Conservation (phyloP, 208 protist genomes). For the Leishmania martiniquensis region DNA sequence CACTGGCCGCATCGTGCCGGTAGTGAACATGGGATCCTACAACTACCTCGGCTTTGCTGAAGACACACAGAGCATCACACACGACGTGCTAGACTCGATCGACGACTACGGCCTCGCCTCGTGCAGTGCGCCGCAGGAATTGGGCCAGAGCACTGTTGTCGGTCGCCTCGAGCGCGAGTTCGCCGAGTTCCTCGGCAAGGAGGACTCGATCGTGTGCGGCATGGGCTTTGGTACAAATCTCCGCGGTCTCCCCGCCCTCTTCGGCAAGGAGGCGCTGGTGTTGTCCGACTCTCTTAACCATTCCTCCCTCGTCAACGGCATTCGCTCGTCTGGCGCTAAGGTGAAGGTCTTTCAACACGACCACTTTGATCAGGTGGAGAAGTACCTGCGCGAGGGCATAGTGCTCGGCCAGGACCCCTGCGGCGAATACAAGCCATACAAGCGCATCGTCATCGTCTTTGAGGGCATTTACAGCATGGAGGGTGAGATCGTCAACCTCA, state of each 20-base stretch:
- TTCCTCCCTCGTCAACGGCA: slow-evolving; percentile 97
- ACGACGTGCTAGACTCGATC: slow-evolving; percentile 81
- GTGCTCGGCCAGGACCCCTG: slow-evolving; percentile 87
- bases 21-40: slow-evolving; percentile 97
- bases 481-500: slow-evolving; percentile 96
- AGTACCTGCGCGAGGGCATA: slow-evolving; percentile 83
- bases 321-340: slow-evolving; percentile 85
- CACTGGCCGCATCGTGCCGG: slow-evolving; percentile 79
- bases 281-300: slow-evolving; percentile 98
- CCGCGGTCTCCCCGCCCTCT: slow-evolving; percentile 89
- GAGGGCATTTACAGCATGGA: slow-evolving; percentile 99
- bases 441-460: slow-evolving; percentile 94
- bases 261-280: slow-evolving; percentile 94
- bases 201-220: slow-evolving; percentile 95
- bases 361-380: slow-evolving; percentile 94
- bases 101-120: slow-evolving; percentile 78
- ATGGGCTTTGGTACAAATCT: slow-evolving; percentile 94
- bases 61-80: slow-evolving; percentile 84
- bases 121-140: slow-evolving; percentile 69
- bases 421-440: slow-evolving; percentile 77
- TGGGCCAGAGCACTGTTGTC: slow-evolving; percentile 60
- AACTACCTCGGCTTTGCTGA: slow-evolving; percentile 99
- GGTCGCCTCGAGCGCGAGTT: slow-evolving; percentile 91
- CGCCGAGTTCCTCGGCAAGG: slow-evolving; percentile 94
- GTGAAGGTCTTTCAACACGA: slow-evolving; percentile 96